Conservation (phyloP, 2,329 filamentous ascomycete genomes). For the Epichloe amarillans region DNA sequence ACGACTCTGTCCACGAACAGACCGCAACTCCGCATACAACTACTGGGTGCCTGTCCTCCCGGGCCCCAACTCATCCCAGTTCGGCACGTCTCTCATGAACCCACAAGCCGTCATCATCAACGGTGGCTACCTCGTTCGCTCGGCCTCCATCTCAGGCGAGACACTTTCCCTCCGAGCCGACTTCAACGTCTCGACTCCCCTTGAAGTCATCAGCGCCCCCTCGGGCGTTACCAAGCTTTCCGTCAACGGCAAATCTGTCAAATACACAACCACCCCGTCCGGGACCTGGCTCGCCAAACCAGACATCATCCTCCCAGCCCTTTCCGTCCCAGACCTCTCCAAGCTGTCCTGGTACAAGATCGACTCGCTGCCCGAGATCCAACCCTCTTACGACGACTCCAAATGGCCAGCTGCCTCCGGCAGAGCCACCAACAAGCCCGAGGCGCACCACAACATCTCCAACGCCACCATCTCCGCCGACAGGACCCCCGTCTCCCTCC, state of each 20-base stretch:
- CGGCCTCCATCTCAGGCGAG: conserved; percentile 39
- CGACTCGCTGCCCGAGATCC: conserved; percentile 58
- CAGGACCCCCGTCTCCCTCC: conserved; percentile 53
- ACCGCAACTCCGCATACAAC: conserved; percentile 53
- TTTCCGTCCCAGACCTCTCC: conserved; percentile 29
- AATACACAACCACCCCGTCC: conserved; percentile 23
- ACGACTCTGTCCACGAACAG: conserved; percentile 17
- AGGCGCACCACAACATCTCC: conserved; percentile 42
- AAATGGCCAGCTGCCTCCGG: conserved; percentile 34
- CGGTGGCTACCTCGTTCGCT: conserved; percentile 51
- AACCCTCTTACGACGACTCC: conserved; percentile 51
- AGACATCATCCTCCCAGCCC: conserved; percentile 34
- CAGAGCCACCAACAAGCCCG: conserved; percentile 12
- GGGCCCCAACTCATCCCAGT: conserved; percentile 15
- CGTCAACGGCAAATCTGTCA: conserved; percentile 25
- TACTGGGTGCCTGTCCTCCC: conserved; percentile 52
- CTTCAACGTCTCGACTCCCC: conserved; percentile 45
- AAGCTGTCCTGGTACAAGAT: conserved; percentile 53
- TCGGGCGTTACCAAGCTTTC: conserved; percentile 29
- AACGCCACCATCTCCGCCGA: conserved; percentile 45
- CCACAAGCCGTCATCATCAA: conserved; percentile 42
- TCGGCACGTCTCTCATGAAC: conserved; percentile 22
- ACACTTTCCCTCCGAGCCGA: conserved; percentile 54
- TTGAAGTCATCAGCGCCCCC: conserved; percentile 57
- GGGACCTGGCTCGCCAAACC: conserved; percentile 38